phyloP scores from a whole-genome alignment of 208 protist genomes.

The Acanthamoeba divionensis region DNA sequence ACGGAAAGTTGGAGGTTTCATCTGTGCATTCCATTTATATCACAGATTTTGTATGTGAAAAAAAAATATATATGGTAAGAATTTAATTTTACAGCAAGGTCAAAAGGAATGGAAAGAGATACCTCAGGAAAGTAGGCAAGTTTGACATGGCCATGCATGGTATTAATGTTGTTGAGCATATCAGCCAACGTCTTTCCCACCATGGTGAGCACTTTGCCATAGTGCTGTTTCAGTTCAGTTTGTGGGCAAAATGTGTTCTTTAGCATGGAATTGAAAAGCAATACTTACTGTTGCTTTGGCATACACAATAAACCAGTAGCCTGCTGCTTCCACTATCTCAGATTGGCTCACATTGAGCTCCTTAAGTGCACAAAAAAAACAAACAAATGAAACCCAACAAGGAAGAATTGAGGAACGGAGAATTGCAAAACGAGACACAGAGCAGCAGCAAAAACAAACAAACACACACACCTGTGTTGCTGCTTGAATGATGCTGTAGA shows the following conservation, averaged over 20 bases:
- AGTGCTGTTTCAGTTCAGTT: background rate
- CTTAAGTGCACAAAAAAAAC: background rate
- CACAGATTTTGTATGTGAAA: too few species aligned
- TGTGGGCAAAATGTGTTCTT: background rate
- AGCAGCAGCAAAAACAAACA: background rate
- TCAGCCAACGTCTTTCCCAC: constrained; percentile 35
- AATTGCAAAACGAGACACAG: background rate
- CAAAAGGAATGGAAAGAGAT: background rate
- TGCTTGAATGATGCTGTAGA: constrained; percentile 2
- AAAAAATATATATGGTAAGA: too few species aligned
- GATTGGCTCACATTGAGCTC: background rate
- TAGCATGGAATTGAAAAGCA: background rate
- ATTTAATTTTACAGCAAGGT: too few species aligned
- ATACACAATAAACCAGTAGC: constrained; percentile 45
- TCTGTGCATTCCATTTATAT: too few species aligned
- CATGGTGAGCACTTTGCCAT: constrained; percentile 10
- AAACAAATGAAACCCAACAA: background rate
- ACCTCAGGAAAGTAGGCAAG: constrained; percentile 38
- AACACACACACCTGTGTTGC: background rate
- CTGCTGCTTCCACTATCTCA: background rate
- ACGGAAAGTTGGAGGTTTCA: constrained; percentile 9
- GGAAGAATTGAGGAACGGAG: background rate
- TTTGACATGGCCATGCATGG: constrained; percentile 49
- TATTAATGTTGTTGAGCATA: constrained; percentile 49
- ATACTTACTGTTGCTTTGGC: background rate